Base-by-base conservation (phyloP, 768 basidiomycete species). In the Obba rivulosa region DNA sequence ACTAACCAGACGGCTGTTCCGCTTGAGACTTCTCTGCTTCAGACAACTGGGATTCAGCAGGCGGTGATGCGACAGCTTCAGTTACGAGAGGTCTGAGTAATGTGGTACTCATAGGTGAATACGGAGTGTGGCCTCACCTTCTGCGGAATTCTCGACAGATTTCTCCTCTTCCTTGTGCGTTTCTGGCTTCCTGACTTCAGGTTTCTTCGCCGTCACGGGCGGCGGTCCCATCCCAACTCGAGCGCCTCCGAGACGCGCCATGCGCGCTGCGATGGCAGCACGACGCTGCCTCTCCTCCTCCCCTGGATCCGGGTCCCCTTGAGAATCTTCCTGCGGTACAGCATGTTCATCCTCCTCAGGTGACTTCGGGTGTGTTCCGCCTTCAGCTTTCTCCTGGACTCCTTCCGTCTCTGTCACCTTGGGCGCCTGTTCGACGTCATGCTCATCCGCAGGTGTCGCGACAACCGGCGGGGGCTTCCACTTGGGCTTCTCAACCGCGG, bases 201-300 rank as follows among this genome's bases (percentile, higher is more conserved):
- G 78, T 53, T 77, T 77, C 46, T 72, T 73, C 13, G 78, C 82
- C 66, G 89, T 82, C 50, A 84, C 69, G 17, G 54, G 54, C 42
- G 87, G 84, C 1, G 85, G 83, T 1, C 73, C 79, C 85, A 95
- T 87, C 3, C 88, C 89, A 20, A 92, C 71, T 46, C 84, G 73
- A 13, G 89, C 80, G 41, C 92, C 94, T 23, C 94, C 94, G 16
- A 97, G 75, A 51, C 86, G 85, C 36, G 92, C 92, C 91, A 98
- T 92, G 40, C 92, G 78, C 20, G 92, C 92, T 25, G 92, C 91
- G 60, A 97, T 84, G 10, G 88, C 84, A 4, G 91, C 87, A 37
- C 93, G 79, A 40, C 86, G 78, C 59, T 88, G 84, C 46, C 84
- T 72, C 57, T 88, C 86, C 54, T 87, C 84, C 18, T 83, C 82